Base-by-base conservation (phyloP, 345 rosid species). In the Triadica sebifera region DNA sequence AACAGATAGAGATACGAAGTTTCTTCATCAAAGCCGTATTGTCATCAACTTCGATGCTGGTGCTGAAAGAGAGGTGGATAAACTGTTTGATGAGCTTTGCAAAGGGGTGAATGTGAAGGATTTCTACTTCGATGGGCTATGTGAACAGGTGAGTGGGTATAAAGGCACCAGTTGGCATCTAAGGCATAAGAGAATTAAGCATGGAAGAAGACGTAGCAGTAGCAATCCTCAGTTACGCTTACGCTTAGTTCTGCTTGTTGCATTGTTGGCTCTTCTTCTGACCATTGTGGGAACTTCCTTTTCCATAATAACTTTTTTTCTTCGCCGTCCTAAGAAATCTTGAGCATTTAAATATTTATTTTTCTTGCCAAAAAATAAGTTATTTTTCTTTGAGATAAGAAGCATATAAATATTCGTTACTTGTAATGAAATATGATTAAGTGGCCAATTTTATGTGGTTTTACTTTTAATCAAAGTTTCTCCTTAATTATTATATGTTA, bases 91-190 rank as follows among this genome's bases (percentile, higher is more conserved):
- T 12, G 81, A 68, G 71, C 71, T 86, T 1, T 71, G 78, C 55
- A 47, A 52, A 50, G 78, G 58, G 58, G 79, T 73, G 78, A 12
- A 6, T 11, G 2, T 82, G 61, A 56, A 34, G 24, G 85, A 82
- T 51, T 86, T 72, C 59, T 83, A 80, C 37, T 87, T 82, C 38
- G 84, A 75, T 29, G 89, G 84, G 25, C 71, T 87, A 0, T 78
- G 84, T 65, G 84, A 82, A 12, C 83, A 82, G 12, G 83, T 89
- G 62, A 75, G 73, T 10, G 81, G 29, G 68, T 80, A 82, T 67
- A 69, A 57, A 67, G 52, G 65, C 24, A 62, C 13, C 17, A 49
- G 56, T 3, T 59, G 77, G 82, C 67, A 19, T n/a, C 55, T 5
- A 0, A 24, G 56, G 72, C 59, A 58, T 52, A 39, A 52, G 76